Evolutionary conservation across 164 flowering plant genomes (phyloP).

Genomic region (Vitis amurensis): DNA sequence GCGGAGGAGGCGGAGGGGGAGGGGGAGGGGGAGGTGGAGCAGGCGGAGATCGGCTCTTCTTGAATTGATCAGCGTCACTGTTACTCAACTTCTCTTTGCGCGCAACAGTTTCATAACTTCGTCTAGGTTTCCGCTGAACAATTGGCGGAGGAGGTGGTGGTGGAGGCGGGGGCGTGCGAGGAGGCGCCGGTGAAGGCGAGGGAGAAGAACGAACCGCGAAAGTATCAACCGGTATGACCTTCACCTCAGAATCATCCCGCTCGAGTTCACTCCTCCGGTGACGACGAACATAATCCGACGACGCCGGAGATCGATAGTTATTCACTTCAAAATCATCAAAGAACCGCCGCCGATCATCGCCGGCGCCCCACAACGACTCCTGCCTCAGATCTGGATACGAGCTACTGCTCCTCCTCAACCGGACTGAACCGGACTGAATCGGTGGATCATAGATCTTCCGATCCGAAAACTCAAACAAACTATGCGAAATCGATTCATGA

Average conservation of each 20-base stretch:
- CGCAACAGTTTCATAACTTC: slow-evolving; percentile 17
- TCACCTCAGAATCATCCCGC: slow-evolving; percentile 20
- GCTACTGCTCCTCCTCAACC: slow-evolving; percentile 64
- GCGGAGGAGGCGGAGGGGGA: slow-evolving; percentile 29
- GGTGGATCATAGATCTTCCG: slow-evolving; percentile 12
- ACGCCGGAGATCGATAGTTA: slow-evolving; percentile 26
- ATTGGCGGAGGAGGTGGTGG: slow-evolving; percentile 26
- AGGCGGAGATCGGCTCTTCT: slow-evolving; percentile 10
- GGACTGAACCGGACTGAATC: slow-evolving; percentile 3
- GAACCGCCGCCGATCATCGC: slow-evolving; percentile 36
- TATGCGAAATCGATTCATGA: slow-evolving; percentile 7
- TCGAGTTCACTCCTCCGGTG: slow-evolving; percentile 14
- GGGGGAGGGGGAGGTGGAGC: slow-evolving; percentile 35
- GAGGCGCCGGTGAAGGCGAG: slow-evolving; percentile 9
- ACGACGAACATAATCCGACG: background rate
- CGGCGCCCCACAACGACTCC: slow-evolving; percentile 34
- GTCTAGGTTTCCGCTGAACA: slow-evolving; percentile 15
- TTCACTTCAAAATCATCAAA: slow-evolving; percentile 64
- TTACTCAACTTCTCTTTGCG: slow-evolving; percentile 14
- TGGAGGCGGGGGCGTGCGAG: slow-evolving; percentile 32
- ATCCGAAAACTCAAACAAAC: slow-evolving; percentile 39
- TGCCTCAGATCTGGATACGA: slow-evolving; percentile 76
- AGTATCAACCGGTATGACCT: slow-evolving; percentile 56
- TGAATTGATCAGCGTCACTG: slow-evolving; percentile 7
- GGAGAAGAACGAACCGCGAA: slow-evolving; percentile 25